Percentiles rank a stretch among this genome's conserved stretches.
Evolutionary conservation across 2,329 filamentous ascomycete genomes (phyloP).

Genomic region (Diaporthe velutina): DNA sequence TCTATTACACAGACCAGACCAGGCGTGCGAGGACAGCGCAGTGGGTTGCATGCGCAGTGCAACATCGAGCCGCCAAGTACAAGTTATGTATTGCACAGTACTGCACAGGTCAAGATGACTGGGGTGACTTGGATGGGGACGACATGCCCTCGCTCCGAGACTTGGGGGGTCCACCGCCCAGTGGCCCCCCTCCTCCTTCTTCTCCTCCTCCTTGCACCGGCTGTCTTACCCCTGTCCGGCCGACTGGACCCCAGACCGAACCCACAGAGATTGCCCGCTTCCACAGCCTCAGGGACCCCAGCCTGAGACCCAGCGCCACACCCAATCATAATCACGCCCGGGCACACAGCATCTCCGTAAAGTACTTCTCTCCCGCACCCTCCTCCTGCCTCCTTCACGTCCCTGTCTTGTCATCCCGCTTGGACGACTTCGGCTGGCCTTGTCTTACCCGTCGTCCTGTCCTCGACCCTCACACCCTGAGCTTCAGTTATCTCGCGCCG

Average conservation of each 20-base stretch:
- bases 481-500: conserved; percentile 29
- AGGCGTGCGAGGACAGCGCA: conserved; percentile 22
- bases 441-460: conserved; percentile 38
- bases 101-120: conserved; percentile 14
- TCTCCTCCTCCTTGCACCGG: conserved; percentile 38
- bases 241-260: conserved; percentile 37
- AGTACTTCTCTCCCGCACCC: conserved; percentile 40
- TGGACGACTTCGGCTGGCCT: conserved; percentile 37
- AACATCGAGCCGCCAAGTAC: conserved; percentile 30
- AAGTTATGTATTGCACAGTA: conserved; percentile 31
- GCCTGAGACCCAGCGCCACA: conserved; percentile 36
- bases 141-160: conserved; percentile 31
- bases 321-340: conserved; percentile 37
- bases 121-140: conserved; percentile 21
- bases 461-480: conserved; percentile 25
- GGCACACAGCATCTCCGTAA: conserved; percentile 35
- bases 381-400: conserved; percentile 36
- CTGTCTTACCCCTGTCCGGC: conserved; percentile 40
- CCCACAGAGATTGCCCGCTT: conserved; percentile 36
- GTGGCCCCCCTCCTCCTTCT: conserved; percentile 33
- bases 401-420: conserved; percentile 36
- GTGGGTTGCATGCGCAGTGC: conserved; percentile 27
- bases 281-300: conserved; percentile 35
- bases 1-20: conserved; percentile 18
- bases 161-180: conserved; percentile 28